Base-by-base conservation (phyloP, 2,329 filamentous ascomycete genomes). In the Plectosphaerella plurivora region DNA sequence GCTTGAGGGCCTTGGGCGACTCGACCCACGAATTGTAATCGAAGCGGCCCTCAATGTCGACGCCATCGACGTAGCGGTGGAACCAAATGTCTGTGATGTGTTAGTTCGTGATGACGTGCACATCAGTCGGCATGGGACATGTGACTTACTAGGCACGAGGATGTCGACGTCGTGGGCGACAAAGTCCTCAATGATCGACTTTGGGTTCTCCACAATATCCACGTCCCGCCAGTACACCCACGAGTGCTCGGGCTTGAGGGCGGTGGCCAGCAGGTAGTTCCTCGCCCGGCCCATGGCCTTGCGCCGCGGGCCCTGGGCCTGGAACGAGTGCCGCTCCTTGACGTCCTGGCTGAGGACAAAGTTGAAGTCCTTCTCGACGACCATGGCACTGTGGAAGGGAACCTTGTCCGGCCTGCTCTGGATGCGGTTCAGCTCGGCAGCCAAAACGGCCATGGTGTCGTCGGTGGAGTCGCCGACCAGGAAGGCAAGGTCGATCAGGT, bases 11-110 rank as follows among this genome's bases (percentile, higher is more conserved):
- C 70, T 93, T 88, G 49, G 92, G 87, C 10, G 93, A 93, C 73
- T 99, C 94, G 61, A 96, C 83, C 94, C 94, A 99, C 2, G 94
- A 97, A 73, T 99, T 99, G 76, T 99, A 99, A 69, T 99, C 94
- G 66, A 97, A 99, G 80, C 90, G 86, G 58, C 94, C 94, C 74
- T 99, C 94, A 60, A 97, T 93, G 66, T 99, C 93, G 49, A 79
- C 78, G 24, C 85, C 83, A 60, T 93, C 82, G 59, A 84, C 75
- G 63, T 96, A 96, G 47, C 92, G 83, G 68, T 97, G 93, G 73
- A 97, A 97, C 93, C 93, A 97, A 60, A 99, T 86, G 68, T 97
- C 92, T 96, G 65, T 22, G 22, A 22, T 22, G 46, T 35, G 18
- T 2, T 5, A 22, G 15, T 11, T 11, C 41, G 35, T 16, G 16